phyloP scores from a whole-genome alignment of 805 yeast genomes.

The Teunomyces aglyptinius region DNA sequence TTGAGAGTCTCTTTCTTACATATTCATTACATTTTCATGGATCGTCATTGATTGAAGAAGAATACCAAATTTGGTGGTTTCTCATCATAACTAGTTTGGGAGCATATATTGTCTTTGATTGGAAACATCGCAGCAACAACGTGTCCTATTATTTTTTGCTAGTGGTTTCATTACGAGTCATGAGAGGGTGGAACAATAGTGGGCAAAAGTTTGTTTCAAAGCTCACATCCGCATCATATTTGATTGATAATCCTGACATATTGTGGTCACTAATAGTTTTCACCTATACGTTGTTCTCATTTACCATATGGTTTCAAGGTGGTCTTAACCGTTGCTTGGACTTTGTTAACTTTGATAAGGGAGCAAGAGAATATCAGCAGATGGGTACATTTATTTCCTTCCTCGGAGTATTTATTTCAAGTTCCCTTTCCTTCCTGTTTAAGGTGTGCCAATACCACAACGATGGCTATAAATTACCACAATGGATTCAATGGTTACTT shows the following conservation, averaged over 20 bases:
- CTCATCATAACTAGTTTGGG: constrained; percentile 18
- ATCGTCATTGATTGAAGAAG: constrained; percentile 79
- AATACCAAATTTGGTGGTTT: constrained; percentile 94
- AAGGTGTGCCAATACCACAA: constrained; percentile 52
- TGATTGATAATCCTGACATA: constrained; percentile 19
- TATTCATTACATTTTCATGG: constrained; percentile 80
- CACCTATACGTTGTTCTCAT: constrained; percentile 32
- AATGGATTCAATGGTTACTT: constrained; percentile 23
- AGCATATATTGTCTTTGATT: constrained; percentile 5
- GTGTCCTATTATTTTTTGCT: constrained; percentile 10
- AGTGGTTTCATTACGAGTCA: constrained; percentile 46
- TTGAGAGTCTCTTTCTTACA: constrained; percentile 37
- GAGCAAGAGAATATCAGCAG: constrained; percentile 12
- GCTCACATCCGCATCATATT: constrained; percentile 37
- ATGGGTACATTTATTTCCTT: constrained; percentile 39
- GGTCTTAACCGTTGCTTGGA: constrained; percentile 19
- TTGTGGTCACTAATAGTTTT: constrained; percentile 50
- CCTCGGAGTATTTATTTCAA: constrained; percentile 44
- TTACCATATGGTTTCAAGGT: constrained; percentile 24
- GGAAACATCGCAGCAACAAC: not conserved
- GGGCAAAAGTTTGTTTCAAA: constrained; percentile 73
- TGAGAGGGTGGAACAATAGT: constrained; percentile 84
- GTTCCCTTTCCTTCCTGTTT: constrained; percentile 48
- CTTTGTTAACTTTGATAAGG: constrained; percentile 7
- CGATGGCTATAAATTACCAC: constrained; percentile 56